phyloP scores from a whole-genome alignment of 345 rosid genomes.

The Bruguiera parviflora region DNA sequence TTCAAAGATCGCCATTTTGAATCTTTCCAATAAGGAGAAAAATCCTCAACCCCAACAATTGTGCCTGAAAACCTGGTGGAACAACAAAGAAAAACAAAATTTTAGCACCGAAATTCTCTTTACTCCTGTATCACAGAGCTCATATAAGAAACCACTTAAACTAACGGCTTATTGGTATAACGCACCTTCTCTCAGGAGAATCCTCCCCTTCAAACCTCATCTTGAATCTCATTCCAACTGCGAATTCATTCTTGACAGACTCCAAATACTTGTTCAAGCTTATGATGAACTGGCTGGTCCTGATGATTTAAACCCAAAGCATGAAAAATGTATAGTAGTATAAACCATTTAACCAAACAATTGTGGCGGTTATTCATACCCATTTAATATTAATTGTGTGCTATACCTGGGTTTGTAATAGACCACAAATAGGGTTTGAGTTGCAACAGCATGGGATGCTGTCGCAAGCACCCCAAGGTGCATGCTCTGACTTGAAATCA shows the following conservation, averaged over 20 bases:
- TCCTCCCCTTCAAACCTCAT: slow-evolving; percentile 95
- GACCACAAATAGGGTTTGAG: slow-evolving; percentile 69
- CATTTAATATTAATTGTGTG: not conserved
- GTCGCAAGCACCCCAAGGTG: slow-evolving; percentile 96
- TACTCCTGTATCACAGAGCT: not conserved
- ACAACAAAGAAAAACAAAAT: not conserved
- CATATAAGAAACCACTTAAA: not conserved
- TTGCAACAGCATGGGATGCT: slow-evolving; percentile 78
- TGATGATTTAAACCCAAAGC: slow-evolving; percentile 24
- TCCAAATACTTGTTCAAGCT: slow-evolving; percentile 73
- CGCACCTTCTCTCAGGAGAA: slow-evolving; percentile 85
- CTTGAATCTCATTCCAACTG: slow-evolving; percentile 82
- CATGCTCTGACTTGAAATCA: slow-evolving; percentile 95
- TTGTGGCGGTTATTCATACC: no score
- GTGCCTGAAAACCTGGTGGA: slow-evolving; percentile 81
- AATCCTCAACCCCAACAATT: slow-evolving; percentile 74
- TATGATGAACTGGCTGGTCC: slow-evolving; percentile 94
- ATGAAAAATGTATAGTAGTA: not conserved
- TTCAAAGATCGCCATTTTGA: slow-evolving; percentile 85
- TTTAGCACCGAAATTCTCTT: not conserved
- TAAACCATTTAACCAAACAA: not conserved
- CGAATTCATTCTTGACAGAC: slow-evolving; percentile 57
- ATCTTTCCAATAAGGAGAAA: slow-evolving; percentile 72
- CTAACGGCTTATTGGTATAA: not conserved
- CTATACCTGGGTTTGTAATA: slow-evolving; percentile 84